Evolutionary conservation across 371 early-diverging fungal genomes (phyloP), one percentile per base, ranked within the genome.

Genomic region (Mortierella sp.): DNA sequence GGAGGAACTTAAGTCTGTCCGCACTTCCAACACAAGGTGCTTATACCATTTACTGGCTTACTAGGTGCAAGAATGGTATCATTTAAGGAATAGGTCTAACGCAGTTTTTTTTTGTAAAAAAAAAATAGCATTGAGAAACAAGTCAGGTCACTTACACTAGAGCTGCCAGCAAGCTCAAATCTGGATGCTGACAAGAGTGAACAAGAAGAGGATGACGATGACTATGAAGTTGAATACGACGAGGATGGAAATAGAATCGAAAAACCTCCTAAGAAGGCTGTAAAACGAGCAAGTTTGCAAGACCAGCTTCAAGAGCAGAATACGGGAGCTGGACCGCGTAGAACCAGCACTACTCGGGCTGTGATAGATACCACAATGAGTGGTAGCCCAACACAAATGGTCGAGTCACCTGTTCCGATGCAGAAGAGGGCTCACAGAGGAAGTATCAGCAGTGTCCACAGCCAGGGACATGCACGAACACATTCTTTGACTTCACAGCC

Each of bases 221-320:
- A 80, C 26, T 75, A 80, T 43, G 81, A 80, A 28, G 81, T 80
- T 2, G 62, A 75, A 12, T 80, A 80, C 39, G 81, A 80, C 45
- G 81, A 80, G 8, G 81, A 80, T 24, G 81, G 80, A n/a, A 80
- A 80, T 66, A 67, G 80, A 66, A 80, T 80, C 22, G 80, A 80
- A 28, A 45, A 58, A 51, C 68, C 72, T 8, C 66, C 77, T 6
- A 62, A 66, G 18, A 69, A 32, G 66, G 2, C 18, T n/a, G 12
- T 26, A 59, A 70, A 67, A 24, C 66, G 70, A 5, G 62, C 51
- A 16, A 70, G 70, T 26, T 22, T 75, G 14, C 69, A 64, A 18
- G 61, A 60, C 3, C 64, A 62, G 20, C 43, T 67, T 20, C 62
- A 59, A 8, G 61, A 64, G 16, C 69, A 68, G 32, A 26, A 11